Conservation (phyloP, 345 rosid genomes). For the Cardamine chenopodiifolia region DNA sequence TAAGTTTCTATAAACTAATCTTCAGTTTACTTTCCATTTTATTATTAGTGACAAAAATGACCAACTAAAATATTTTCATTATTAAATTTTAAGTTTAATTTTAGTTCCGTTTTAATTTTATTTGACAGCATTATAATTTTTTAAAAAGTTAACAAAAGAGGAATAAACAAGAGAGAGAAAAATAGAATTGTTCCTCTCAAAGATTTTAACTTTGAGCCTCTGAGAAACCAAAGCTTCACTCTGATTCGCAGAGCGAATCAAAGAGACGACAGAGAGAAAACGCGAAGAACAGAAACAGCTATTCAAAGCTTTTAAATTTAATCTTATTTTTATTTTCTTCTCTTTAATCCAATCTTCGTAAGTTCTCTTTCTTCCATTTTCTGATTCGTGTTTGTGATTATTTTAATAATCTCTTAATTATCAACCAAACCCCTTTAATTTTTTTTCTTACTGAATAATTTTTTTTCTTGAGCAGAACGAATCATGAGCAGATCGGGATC, state of each 20-base stretch:
- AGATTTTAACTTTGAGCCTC: slow-evolving; percentile 50
- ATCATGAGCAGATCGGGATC: slow-evolving; percentile 53
- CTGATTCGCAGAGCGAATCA: slow-evolving; percentile 76
- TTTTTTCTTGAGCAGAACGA: slow-evolving; percentile 14
- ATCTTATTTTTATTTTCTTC: neutral
- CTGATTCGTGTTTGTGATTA: slow-evolving; percentile 29
- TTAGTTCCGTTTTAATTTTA: neutral
- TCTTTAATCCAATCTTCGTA: slow-evolving; percentile 59
- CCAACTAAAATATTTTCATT: neutral
- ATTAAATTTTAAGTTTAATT: neutral
- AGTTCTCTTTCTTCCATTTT: slow-evolving; percentile 46
- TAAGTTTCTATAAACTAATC: neutral
- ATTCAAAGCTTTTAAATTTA: neutral
- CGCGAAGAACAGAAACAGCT: slow-evolving; percentile 55
- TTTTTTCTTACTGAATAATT: neutral
- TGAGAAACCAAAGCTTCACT: slow-evolving; percentile 52
- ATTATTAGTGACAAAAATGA: neutral
- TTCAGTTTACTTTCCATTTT: neutral
- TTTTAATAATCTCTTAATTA: slow-evolving; percentile 25
- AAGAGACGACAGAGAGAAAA: slow-evolving; percentile 49
- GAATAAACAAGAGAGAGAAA: slow-evolving; percentile 24
- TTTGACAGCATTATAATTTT: slow-evolving; percentile 14
- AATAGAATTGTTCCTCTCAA: slow-evolving; percentile 44
- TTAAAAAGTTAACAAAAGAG: slow-evolving; percentile 8
- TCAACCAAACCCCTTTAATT: slow-evolving; percentile 5